Percentiles rank a stretch among this genome's conserved stretches.
Evolutionary conservation across 176 grass and related monocot species (phyloP).

Genomic region (Carex pumila): DNA sequence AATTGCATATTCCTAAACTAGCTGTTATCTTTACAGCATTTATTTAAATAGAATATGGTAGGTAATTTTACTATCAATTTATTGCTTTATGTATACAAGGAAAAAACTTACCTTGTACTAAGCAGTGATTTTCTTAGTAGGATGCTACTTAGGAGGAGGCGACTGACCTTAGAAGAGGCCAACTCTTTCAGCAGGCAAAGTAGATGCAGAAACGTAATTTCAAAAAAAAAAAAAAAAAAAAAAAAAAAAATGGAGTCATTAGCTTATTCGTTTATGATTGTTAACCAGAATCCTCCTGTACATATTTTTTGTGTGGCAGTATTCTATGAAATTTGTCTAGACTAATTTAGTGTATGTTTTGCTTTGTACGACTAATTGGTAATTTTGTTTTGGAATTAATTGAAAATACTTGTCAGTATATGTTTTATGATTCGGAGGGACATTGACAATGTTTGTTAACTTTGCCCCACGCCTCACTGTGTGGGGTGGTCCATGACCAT

Average conservation of each 20-base stretch:
- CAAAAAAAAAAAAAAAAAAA: neutral
- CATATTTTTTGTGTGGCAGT: neutral
- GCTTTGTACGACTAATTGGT: neutral
- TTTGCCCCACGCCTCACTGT: too few relatives aligned
- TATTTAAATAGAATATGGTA: neutral
- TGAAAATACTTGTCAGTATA: neutral
- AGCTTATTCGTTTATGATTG: too few relatives aligned
- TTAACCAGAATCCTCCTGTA: neutral
- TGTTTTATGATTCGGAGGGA: neutral
- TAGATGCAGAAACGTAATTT: neutral
- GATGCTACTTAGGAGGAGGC: neutral
- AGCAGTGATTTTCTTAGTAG: neutral
- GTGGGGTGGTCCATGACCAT: too few relatives aligned
- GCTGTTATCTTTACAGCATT: neutral
- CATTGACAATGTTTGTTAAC: neutral
- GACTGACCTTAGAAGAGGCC: neutral
- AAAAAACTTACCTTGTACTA: neutral
- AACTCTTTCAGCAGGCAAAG: neutral
- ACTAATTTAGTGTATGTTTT: neutral
- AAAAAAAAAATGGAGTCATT: too few relatives aligned
- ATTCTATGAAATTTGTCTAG: neutral
- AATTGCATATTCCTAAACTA: neutral
- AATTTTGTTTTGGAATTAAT: neutral
- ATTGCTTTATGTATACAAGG: neutral
- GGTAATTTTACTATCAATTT: neutral